These are phyloP conservation scores for Nissolia schottii DNA, from an alignment of 306 rosid genomes.

Conservation along the genomic window DNA sequence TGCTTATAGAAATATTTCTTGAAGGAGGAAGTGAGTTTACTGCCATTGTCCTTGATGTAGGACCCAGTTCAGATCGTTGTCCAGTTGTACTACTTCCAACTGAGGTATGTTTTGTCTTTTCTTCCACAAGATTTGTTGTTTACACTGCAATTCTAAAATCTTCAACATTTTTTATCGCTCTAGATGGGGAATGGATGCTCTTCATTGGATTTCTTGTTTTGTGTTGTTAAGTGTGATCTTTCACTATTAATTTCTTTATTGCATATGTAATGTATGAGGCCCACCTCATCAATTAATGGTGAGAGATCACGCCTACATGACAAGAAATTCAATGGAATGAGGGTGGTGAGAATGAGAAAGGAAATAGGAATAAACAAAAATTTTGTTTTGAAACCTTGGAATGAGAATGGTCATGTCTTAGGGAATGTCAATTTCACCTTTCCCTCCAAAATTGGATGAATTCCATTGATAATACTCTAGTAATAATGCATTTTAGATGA, in stretches of 20 bases:
- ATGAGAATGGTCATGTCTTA: not conserved
- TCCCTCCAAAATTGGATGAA: not conserved
- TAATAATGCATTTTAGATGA: constrained; percentile 25
- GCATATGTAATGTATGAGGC: too few relatives aligned
- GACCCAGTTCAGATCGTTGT: constrained; percentile 60
- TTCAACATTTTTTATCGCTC: not conserved
- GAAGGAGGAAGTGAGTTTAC: constrained; percentile 98
- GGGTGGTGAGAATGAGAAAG: not conserved
- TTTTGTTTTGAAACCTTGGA: not conserved
- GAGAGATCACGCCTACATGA: too few relatives aligned
- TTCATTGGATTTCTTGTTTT: too few relatives aligned
- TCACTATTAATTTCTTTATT: too few relatives aligned
- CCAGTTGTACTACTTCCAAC: constrained; percentile 93
- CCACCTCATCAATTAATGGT: too few relatives aligned
- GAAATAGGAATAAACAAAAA: not conserved
- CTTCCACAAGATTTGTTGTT: constrained; percentile 9
- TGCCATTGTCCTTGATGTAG: constrained; percentile 89
- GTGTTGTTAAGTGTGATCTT: too few relatives aligned
- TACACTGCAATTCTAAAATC: constrained; percentile 10
- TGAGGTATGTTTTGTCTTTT: constrained; percentile 47
- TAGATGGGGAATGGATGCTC: not conserved
- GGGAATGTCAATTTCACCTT: not conserved
- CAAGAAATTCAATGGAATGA: not conserved
- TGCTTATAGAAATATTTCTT: constrained; percentile 81
- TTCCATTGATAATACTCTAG: constrained; percentile 8